A percentile compares a stretch with the other conserved stretches of the same genome.
Conservation (phyloP, 768 basidiomycete genomes). For the Tephrocybe sp. region DNA sequence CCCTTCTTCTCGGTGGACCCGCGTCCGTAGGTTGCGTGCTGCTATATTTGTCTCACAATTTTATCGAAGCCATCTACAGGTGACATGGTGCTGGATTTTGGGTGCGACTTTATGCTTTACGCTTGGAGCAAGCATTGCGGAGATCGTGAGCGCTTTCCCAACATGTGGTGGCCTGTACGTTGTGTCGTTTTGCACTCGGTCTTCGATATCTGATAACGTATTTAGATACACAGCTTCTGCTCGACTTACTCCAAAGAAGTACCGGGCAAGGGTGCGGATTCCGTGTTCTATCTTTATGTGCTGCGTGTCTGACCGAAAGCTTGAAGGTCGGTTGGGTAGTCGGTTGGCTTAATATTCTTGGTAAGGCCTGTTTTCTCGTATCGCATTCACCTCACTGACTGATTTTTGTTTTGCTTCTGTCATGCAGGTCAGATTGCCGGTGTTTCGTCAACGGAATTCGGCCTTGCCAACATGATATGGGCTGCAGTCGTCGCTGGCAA, state of each 20-base stretch:
- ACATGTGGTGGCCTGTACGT: slow-evolving; percentile 71
- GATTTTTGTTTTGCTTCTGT: not conserved
- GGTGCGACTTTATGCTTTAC: slow-evolving; percentile 74
- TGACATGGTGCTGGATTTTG: slow-evolving; percentile 74
- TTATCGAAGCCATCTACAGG: slow-evolving; percentile 26
- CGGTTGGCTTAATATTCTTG: slow-evolving; percentile 82
- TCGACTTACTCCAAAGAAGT: slow-evolving; percentile 60
- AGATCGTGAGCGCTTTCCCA: slow-evolving; percentile 74
- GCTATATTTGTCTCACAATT: not conserved
- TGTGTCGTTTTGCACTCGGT: not conserved
- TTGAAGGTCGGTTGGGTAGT: slow-evolving; percentile 70
- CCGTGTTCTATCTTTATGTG: not conserved
- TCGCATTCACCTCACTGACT: not conserved
- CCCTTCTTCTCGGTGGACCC: slow-evolving; percentile 65
- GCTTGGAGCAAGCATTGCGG: slow-evolving; percentile 69
- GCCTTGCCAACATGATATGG: slow-evolving; percentile 75
- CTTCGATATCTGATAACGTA: not conserved
- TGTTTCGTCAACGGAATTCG: slow-evolving; percentile 83
- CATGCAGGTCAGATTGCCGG: slow-evolving; percentile 74
- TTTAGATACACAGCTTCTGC: slow-evolving; percentile 77
- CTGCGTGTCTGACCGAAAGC: not conserved
- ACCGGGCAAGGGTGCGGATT: slow-evolving; percentile 54
- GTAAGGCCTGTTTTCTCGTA: slow-evolving; percentile 25
- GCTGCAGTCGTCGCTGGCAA: slow-evolving; percentile 67
- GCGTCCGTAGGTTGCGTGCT: slow-evolving; percentile 45